Evolutionary conservation across 2,329 filamentous ascomycete genomes (phyloP).

Genomic region (Apiospora kogelbergensis): DNA sequence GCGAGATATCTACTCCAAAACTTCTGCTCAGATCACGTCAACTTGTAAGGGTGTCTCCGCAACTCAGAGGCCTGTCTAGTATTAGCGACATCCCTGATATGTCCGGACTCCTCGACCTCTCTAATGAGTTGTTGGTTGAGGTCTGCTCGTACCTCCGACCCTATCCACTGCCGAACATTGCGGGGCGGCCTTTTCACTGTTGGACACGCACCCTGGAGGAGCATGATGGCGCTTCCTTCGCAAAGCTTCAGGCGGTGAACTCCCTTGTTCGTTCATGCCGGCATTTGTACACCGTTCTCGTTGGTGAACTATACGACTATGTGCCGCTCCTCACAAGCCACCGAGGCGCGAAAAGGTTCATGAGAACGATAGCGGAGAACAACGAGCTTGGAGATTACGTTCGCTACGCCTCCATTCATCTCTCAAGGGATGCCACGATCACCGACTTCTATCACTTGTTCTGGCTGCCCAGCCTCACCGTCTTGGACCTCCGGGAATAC

Average conservation of each 20-base stretch:
- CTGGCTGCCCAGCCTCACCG: neutral
- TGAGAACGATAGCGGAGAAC: neutral
- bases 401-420: neutral
- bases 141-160: conserved; percentile 2
- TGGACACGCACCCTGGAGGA: neutral
- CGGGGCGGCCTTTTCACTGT: neutral
- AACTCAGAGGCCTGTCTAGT: neutral
- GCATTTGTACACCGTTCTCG: neutral
- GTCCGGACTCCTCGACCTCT: neutral
- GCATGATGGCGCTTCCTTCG: neutral
- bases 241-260: neutral
- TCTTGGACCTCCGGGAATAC: neutral
- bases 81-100: neutral
- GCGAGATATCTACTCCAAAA: neutral
- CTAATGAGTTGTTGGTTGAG: neutral
- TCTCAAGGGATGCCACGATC: neutral
- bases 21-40: neutral
- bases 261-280: neutral
- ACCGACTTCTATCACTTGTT: neutral
- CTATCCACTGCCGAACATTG: neutral
- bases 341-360: neutral
- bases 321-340: neutral
- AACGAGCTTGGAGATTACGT: neutral
- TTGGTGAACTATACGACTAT: neutral
- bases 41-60: neutral